Conservation (phyloP, 1,139 yeast species). For the Lodderomyces metapsilosis region DNA sequence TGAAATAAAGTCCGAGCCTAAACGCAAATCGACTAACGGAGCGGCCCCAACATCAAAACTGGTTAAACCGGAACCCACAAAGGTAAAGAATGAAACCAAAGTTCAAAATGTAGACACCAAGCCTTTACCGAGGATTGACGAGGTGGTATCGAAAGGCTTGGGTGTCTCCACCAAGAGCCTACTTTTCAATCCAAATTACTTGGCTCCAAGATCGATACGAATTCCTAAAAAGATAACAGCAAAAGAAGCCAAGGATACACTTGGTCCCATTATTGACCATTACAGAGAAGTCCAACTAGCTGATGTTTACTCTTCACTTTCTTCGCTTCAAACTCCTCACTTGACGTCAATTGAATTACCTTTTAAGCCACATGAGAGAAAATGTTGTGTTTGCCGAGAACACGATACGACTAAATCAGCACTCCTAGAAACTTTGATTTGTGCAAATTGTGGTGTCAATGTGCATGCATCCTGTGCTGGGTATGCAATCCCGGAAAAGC, state of each 20-base stretch:
- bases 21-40: not conserved
- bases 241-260: conserved; percentile 10
- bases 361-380: conserved; percentile 22
- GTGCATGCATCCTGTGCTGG: conserved; percentile 80
- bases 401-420: conserved; percentile 22
- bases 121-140: not conserved
- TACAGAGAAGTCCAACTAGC: conserved; percentile 20
- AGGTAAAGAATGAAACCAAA: not conserved
- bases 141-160: not conserved
- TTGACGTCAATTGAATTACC: conserved; percentile 12
- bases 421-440: conserved; percentile 43
- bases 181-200: conserved; percentile 2
- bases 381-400: conserved; percentile 60
- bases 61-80: conserved; percentile 1
- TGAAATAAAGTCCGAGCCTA: conserved; percentile 3
- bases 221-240: conserved; percentile 13
- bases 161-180: not conserved
- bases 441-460: conserved; percentile 67
- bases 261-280: conserved; percentile 13
- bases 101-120: not conserved
- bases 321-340: conserved; percentile 9
- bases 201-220: not conserved
- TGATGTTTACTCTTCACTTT: conserved; percentile 12
- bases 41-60: conserved; percentile 4
- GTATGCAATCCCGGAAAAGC: conserved; percentile 24